A percentile compares a stretch with the other conserved stretches of the same genome.
phyloP scores from a whole-genome alignment of 306 rosid genomes.

The Coriaria nepalensis region DNA sequence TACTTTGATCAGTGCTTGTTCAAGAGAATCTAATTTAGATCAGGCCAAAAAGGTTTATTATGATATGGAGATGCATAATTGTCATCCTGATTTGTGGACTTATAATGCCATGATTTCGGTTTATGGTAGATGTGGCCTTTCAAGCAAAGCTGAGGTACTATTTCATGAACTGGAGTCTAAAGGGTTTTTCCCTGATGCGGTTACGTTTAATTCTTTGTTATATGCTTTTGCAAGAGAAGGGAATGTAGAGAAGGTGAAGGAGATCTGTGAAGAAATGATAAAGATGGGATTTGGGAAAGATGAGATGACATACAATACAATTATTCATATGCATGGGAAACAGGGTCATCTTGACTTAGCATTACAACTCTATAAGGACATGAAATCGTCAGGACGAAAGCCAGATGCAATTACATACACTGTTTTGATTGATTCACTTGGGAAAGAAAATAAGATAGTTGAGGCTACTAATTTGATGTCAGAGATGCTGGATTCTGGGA shows the following conservation, averaged over 20 bases:
- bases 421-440: slow-evolving; percentile 78
- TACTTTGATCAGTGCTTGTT: slow-evolving; percentile 84
- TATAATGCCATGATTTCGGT: slow-evolving; percentile 95
- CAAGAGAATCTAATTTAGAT: slow-evolving; percentile 68
- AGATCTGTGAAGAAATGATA: slow-evolving; percentile 68
- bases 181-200: slow-evolving; percentile 87
- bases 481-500: slow-evolving; percentile 77
- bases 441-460: slow-evolving; percentile 65
- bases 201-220: slow-evolving; percentile 73
- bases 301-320: slow-evolving; percentile 93
- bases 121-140: slow-evolving; percentile 66
- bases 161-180: slow-evolving; percentile 60
- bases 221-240: slow-evolving; percentile 81
- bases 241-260: slow-evolving; percentile 45
- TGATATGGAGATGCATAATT: slow-evolving; percentile 53
- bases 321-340: slow-evolving; percentile 85
- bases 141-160: slow-evolving; percentile 55
- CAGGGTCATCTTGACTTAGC: slow-evolving; percentile 68
- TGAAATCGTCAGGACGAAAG: slow-evolving; percentile 51
- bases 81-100: slow-evolving; percentile 95
- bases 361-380: slow-evolving; percentile 58
- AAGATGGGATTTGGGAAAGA: slow-evolving; percentile 73
- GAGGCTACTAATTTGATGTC: slow-evolving; percentile 77
- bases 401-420: slow-evolving; percentile 87
- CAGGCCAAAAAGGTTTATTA: slow-evolving; percentile 47